Evolutionary conservation across 2,329 filamentous ascomycete species (phyloP), one percentile per base, ranked within the genome.

Genomic region (Alternaria conjuncta): DNA sequence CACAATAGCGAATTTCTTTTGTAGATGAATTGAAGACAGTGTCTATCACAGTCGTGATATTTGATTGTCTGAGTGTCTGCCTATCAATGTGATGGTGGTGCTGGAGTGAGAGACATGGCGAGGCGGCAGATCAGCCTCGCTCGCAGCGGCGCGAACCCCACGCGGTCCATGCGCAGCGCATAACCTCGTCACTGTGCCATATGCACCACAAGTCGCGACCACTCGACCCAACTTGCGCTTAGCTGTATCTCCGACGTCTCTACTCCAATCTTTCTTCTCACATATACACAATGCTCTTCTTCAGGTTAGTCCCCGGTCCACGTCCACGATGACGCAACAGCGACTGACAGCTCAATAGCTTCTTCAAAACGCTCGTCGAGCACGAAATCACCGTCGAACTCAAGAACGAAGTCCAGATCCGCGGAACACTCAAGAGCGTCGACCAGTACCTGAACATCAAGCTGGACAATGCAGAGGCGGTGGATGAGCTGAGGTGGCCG

Each of bases 391-490:
- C 94, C 50, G 94, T 99, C 79, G 96, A 99, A 85, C 92, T 99
- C 81, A 99, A 99, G 84, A 99, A 99, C 82, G 96, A 99, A 83
- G 97, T 99, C 74, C 94, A 94, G 79, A 96, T 99, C 80, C 92
- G 93, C 75, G 96, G 96, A 71, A 96, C 91, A 36, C 87, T 99
- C 71, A 99, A 98, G 86, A 96, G 92, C 78, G 95, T 99, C 71
- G 96, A 99, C 80, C 96, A 98, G 84, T 99, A 97, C 83, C 89
- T 99, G 78, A 99, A 99, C 84, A 97, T 99, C 84, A 98, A 98
- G 86, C 89, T 99, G 55, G 96, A 99, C 78, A 93, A 97, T 77
- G 96, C 98, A 65, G 87, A 90, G 67, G 95, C 98, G 30, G 87
- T 97, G 25, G 94, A 99, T 71, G 93, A 98, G 83, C 84, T 96